Conservation (phyloP, 257 asterid species). For the Solanum tarijense region DNA sequence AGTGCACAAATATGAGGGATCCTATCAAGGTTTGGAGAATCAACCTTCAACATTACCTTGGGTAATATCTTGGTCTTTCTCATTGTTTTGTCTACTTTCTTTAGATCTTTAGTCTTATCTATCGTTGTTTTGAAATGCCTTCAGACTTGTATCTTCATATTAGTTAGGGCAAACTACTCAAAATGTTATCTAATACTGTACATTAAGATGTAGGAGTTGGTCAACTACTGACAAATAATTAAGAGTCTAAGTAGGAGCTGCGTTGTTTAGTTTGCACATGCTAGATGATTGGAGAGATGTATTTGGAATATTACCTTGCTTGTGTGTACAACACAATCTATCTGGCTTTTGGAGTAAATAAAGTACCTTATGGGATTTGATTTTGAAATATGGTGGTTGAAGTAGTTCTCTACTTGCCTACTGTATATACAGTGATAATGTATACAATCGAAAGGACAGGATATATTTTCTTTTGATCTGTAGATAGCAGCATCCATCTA, state of each 20-base stretch:
- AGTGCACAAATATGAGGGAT: constrained; percentile 55
- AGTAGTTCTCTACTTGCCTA: background rate
- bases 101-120: background rate
- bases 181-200: background rate
- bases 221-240: background rate
- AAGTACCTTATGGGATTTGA: background rate
- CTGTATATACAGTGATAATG: background rate
- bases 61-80: constrained; percentile 30
- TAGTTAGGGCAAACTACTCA: background rate
- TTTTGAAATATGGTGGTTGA: background rate
- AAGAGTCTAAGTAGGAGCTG: background rate
- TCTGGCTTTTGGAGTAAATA: background rate
- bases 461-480: background rate
- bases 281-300: background rate
- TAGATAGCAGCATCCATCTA: background rate
- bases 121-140: background rate
- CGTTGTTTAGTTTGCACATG: background rate
- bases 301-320: background rate
- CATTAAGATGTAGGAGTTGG: background rate
- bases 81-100: background rate
- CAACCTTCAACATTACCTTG: constrained; percentile 55
- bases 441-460: background rate
- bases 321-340: background rate
- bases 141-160: background rate
- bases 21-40: constrained; percentile 63